Percentiles rank a stretch among this genome's conserved stretches.
phyloP scores from a whole-genome alignment of 2,329 filamentous ascomycete species.

The Pseudocercospora fijiensis region DNA sequence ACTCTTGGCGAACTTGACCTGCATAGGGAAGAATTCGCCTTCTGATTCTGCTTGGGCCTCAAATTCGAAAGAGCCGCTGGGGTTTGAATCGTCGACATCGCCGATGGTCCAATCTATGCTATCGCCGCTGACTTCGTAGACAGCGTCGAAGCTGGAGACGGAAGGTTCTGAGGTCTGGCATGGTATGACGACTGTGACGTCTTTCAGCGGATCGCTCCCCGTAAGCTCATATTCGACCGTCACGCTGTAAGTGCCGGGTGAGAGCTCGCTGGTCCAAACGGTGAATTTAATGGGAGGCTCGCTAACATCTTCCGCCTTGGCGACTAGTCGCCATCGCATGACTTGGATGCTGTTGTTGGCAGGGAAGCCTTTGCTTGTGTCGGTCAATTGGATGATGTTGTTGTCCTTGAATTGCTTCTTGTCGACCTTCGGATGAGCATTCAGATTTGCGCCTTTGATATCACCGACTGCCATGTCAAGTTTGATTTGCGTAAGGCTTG shows the following conservation, averaged over 20 bases:
- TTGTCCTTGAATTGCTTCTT: constrained; percentile 78
- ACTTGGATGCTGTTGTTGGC: constrained; percentile 92
- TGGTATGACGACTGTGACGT: constrained; percentile 85
- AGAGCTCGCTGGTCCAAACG: constrained; percentile 92
- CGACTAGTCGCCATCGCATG: constrained; percentile 84
- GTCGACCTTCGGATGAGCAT: constrained; percentile 95
- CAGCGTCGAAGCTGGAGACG: constrained; percentile 89
- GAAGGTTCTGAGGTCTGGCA: constrained; percentile 81
- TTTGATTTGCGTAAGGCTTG: constrained; percentile 86
- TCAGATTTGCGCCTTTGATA: constrained; percentile 83
- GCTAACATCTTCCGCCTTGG: constrained; percentile 74
- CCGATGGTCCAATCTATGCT: constrained; percentile 93
- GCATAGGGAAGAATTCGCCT: constrained; percentile 98
- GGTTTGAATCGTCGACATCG: constrained; percentile 75
- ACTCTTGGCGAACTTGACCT: constrained; percentile 80
- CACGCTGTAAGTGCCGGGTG: constrained; percentile 76
- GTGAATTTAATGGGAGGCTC: constrained; percentile 93
- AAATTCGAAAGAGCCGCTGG: constrained; percentile 89
- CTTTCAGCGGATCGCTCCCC: constrained; percentile 72
- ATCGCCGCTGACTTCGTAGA: constrained; percentile 91
- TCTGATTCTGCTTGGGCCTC: constrained; percentile 85
- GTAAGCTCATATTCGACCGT: constrained; percentile 96
- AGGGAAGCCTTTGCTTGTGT: constrained; percentile 83
- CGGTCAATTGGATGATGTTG: constrained; percentile 86
- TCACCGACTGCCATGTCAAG: constrained; percentile 74